Percentiles rank a stretch among this genome's conserved stretches.
These are phyloP conservation scores for Castanea crenata DNA, from an alignment of 306 rosid genomes.

Conservation along the genomic window DNA sequence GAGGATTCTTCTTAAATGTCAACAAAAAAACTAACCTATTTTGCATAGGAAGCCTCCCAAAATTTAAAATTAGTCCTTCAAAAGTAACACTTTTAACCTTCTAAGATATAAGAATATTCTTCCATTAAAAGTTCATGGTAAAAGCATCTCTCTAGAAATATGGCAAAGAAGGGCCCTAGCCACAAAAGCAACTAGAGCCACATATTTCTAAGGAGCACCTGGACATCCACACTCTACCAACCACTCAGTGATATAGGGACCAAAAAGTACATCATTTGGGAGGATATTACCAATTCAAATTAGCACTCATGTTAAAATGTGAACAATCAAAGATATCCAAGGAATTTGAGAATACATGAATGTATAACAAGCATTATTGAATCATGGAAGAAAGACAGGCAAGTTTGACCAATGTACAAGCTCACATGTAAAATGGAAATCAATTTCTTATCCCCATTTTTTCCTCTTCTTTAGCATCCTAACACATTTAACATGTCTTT, in stretches of 20 bases:
- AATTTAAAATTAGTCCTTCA: neutral
- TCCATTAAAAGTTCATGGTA: neutral
- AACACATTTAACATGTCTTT: too few species aligned
- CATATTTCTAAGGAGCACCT: neutral
- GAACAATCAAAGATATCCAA: neutral
- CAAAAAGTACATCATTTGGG: neutral
- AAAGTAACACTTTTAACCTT: neutral
- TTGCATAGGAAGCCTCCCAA: neutral
- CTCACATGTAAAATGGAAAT: neutral
- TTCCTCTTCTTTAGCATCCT: neutral
- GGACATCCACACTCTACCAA: neutral
- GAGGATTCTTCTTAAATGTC: neutral
- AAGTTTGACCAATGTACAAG: neutral
- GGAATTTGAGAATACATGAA: neutral
- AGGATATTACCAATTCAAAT: neutral
- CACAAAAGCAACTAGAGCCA: neutral
- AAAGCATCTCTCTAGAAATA: neutral
- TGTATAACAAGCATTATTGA: neutral
- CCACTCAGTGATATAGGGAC: neutral
- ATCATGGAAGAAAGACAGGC: neutral
- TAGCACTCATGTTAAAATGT: neutral
- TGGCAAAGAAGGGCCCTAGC: neutral
- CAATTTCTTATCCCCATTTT: constrained; percentile 22
- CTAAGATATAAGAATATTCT: neutral
- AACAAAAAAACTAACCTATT: neutral